phyloP scores from a whole-genome alignment of 1,139 yeast genomes.

The Arxiozyma heterogenica region DNA sequence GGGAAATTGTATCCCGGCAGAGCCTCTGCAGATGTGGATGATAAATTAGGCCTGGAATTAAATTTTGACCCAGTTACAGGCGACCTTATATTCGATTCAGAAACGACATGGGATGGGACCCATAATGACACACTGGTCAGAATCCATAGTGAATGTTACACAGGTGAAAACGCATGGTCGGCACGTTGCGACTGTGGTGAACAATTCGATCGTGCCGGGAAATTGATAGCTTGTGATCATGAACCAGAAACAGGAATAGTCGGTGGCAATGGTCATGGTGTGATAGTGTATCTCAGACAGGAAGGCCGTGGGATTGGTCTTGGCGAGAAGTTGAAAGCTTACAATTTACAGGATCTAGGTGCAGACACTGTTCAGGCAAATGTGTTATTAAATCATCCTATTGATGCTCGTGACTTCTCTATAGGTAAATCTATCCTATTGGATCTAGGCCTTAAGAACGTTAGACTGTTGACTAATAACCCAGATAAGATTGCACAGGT shows the following conservation, averaged over 20 bases:
- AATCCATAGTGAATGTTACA: slow-evolving; percentile 94
- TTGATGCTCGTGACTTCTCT: slow-evolving; percentile 88
- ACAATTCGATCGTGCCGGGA: slow-evolving; percentile 96
- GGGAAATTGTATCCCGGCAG: slow-evolving; percentile 88
- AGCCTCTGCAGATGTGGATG: slow-evolving; percentile 55
- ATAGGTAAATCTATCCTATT: slow-evolving; percentile 86
- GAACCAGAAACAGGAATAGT: slow-evolving; percentile 23
- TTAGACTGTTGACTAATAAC: slow-evolving; percentile 81
- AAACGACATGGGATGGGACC: slow-evolving; percentile 26
- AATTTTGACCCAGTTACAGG: slow-evolving; percentile 43
- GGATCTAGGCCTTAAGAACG: slow-evolving; percentile 67
- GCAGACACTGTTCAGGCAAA: slow-evolving; percentile 98
- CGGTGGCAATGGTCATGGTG: slow-evolving; percentile 77
- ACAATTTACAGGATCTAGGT: slow-evolving; percentile 92
- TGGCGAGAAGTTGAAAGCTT: slow-evolving; percentile 94
- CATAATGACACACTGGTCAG: slow-evolving; percentile 47
- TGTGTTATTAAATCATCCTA: slow-evolving; percentile 85
- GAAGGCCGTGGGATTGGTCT: slow-evolving; percentile 98
- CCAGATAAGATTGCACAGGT: slow-evolving; percentile 95
- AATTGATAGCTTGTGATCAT: slow-evolving; percentile 49
- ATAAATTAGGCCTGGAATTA: slow-evolving; percentile 35
- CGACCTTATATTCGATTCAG: slow-evolving; percentile 37
- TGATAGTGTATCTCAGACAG: slow-evolving; percentile 90
- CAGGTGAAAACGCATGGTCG: slow-evolving; percentile 98
- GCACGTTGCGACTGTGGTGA: slow-evolving; percentile 99